phyloP scores from a whole-genome alignment of 257 asterid species.

The Catharanthus roseus region DNA sequence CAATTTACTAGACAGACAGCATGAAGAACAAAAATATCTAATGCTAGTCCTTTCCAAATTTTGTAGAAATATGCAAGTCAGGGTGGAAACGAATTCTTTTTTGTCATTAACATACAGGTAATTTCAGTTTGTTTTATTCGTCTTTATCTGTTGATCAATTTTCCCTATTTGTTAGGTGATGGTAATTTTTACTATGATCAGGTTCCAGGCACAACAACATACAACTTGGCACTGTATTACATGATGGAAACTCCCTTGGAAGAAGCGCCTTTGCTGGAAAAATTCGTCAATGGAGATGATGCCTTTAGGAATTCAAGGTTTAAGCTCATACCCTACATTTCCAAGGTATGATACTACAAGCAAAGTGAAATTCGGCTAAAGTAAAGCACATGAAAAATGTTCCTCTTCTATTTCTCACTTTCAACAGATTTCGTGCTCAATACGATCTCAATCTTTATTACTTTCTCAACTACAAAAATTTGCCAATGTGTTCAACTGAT shows the following conservation, averaged over 20 bases:
- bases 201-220: constrained; percentile 66
- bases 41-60: constrained; percentile 14
- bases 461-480: not conserved
- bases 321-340: constrained; percentile 81
- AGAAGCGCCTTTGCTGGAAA: constrained; percentile 64
- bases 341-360: constrained; percentile 37
- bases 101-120: constrained; percentile 19
- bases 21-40: not conserved
- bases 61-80: constrained; percentile 47
- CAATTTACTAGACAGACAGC: not conserved
- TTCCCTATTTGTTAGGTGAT: not conserved
- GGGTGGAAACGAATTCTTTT: constrained; percentile 7
- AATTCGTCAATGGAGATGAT: constrained; percentile 74
- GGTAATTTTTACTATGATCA: constrained; percentile 15
- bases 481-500: not conserved
- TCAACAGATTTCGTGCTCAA: no score
- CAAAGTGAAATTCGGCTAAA: not conserved
- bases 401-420: not conserved
- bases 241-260: constrained; percentile 59
- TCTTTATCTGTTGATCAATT: no score
- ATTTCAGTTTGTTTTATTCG: not conserved
- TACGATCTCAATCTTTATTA: not conserved
- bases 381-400: not conserved
- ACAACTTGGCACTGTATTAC: constrained; percentile 61
- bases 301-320: constrained; percentile 77